These are phyloP conservation scores for Themeda triandra DNA, from an alignment of 176 grass and related monocot species.

Conservation along the genomic window DNA sequence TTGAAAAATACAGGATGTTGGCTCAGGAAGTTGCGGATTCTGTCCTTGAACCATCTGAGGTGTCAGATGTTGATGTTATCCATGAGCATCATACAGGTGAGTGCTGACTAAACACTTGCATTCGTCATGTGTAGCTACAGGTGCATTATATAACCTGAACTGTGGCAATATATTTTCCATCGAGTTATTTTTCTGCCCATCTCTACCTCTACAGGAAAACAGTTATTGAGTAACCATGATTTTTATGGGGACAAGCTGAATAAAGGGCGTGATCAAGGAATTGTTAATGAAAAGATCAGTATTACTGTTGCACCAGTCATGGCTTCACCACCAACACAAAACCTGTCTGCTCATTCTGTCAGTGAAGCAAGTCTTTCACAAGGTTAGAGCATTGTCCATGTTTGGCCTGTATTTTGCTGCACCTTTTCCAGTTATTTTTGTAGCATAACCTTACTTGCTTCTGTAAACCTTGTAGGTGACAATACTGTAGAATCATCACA, in stretches of 20 bases:
- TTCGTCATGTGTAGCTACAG: not conserved
- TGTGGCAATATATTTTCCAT: not conserved
- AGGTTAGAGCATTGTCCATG: not conserved
- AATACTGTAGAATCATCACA: not conserved
- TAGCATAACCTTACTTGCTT: conserved; percentile 8
- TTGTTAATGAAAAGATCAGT: not conserved
- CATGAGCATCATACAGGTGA: conserved; percentile 16
- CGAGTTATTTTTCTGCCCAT: not conserved
- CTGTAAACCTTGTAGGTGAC: conserved; percentile 25
- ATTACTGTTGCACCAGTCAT: not conserved
- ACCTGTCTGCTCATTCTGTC: not conserved
- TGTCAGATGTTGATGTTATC: not conserved
- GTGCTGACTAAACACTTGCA: not conserved
- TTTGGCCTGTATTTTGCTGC: conserved; percentile 1
- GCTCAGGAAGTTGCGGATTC: not conserved
- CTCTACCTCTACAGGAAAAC: not conserved
- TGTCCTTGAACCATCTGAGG: not conserved
- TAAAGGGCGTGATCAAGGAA: not conserved
- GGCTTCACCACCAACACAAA: not conserved
- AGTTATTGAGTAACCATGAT: not conserved
- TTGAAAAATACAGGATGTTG: conserved; percentile 17
- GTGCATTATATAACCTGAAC: not conserved
- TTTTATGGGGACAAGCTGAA: not conserved
- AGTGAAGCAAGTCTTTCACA: not conserved
- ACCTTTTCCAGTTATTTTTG: not conserved